Evolutionary conservation across 768 basidiomycete species (phyloP).

Genomic region (Boletus rubescentipes): DNA sequence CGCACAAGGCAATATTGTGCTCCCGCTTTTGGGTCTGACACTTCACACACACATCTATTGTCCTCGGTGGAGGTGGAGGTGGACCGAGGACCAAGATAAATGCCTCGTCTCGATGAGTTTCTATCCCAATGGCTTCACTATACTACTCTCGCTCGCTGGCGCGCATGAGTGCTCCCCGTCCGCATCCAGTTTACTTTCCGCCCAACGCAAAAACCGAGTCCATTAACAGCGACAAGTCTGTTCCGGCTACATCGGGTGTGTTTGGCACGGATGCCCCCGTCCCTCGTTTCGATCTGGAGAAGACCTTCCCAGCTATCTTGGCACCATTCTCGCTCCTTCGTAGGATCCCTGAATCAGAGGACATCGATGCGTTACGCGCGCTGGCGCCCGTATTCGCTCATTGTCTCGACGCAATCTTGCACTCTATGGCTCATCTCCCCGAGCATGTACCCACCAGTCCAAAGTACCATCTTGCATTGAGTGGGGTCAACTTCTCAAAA

Average conservation of each 20-base stretch:
- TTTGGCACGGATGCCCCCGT: neutral
- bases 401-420: conserved; percentile 28
- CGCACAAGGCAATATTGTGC: conserved; percentile 4
- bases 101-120: no score
- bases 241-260: conserved; percentile 21
- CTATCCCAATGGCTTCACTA: conserved; percentile 7
- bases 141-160: conserved; percentile 14
- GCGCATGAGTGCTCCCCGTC: neutral
- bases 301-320: conserved; percentile 38
- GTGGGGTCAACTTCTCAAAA: conserved; percentile 20
- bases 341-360: conserved; percentile 20
- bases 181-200: neutral
- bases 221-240: conserved; percentile 26
- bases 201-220: conserved; percentile 21
- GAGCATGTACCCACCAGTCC: conserved; percentile 17
- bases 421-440: conserved; percentile 27
- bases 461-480: conserved; percentile 23
- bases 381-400: conserved; percentile 24
- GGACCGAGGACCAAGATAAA: conserved; percentile 9
- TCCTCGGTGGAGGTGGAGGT: conserved; percentile 15
- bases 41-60: conserved; percentile 10
- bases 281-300: conserved; percentile 32
- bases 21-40: conserved; percentile 8
- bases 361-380: conserved; percentile 30
- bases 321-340: conserved; percentile 29